Evolutionary conservation across 192 early-diverging fungal genomes (phyloP).

Genomic region (Nowakowskiella sp.): DNA sequence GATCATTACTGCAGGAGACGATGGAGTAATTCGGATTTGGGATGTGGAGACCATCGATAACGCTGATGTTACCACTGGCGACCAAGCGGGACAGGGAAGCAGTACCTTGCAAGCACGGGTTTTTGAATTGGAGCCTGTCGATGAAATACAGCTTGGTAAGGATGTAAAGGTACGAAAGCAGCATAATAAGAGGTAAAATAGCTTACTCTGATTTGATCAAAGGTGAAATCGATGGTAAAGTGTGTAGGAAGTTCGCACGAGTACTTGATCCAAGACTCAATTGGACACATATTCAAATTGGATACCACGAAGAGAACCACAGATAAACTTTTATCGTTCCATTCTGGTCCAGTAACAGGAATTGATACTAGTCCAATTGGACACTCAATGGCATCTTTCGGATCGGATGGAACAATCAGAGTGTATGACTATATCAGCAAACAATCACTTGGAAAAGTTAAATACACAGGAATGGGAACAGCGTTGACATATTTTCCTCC

Average conservation of each 20-base stretch:
- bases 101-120: slow-evolving; percentile 22
- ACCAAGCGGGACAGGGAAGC: neutral
- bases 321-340: slow-evolving; percentile 39
- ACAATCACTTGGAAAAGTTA: slow-evolving; percentile 10
- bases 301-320: slow-evolving; percentile 38
- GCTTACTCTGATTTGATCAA: neutral
- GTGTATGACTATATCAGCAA: slow-evolving; percentile 42
- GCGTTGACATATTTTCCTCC: slow-evolving; percentile 32
- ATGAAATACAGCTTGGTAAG: slow-evolving; percentile 49
- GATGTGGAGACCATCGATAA: slow-evolving; percentile 54
- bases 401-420: slow-evolving; percentile 37
- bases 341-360: slow-evolving; percentile 38
- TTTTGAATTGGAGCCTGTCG: slow-evolving; percentile 51
- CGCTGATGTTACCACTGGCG: slow-evolving; percentile 36
- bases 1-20: slow-evolving; percentile 50
- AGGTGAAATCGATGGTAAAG: slow-evolving; percentile 43
- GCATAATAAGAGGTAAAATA: neutral
- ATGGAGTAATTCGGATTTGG: slow-evolving; percentile 52
- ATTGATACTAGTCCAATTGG: slow-evolving; percentile 31
- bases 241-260: slow-evolving; percentile 21
- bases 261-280: slow-evolving; percentile 40
- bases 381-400: slow-evolving; percentile 40
- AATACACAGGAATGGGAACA: slow-evolving; percentile 30
- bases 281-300: slow-evolving; percentile 35
- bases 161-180: slow-evolving; percentile 42